phyloP scores from a whole-genome alignment of 2,329 filamentous ascomycete genomes.

The Aspergillus sp. region DNA sequence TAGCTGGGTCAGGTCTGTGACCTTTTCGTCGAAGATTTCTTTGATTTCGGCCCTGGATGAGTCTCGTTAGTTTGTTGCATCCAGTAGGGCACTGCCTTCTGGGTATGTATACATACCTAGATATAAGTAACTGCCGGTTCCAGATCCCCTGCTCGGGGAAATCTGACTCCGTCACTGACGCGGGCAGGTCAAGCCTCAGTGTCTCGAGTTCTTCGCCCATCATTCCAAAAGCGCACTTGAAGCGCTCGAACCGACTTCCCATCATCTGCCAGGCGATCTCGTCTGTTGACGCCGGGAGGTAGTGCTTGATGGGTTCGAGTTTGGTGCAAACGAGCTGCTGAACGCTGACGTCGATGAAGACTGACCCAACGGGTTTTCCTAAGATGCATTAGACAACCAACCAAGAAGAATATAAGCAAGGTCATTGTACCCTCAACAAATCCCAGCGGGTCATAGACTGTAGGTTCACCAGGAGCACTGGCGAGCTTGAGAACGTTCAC shows the following conservation, averaged over 20 bases:
- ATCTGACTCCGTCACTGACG: conserved; percentile 17
- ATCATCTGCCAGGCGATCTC: conserved; percentile 32
- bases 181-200: conserved; percentile 30
- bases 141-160: conserved; percentile 28
- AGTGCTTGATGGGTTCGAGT: conserved; percentile 21
- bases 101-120: conserved; percentile 20
- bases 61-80: neutral
- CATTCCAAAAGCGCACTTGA: conserved; percentile 35
- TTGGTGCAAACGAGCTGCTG: conserved; percentile 25
- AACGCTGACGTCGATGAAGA: conserved; percentile 33
- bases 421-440: conserved; percentile 21
- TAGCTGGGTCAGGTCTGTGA: conserved; percentile 28
- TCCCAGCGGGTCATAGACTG: conserved; percentile 25
- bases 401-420: neutral
- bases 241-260: conserved; percentile 30
- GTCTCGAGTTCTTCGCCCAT: conserved; percentile 24
- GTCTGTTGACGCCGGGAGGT: conserved; percentile 16
- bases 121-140: conserved; percentile 30
- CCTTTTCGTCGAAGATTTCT: conserved; percentile 23
- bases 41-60: conserved; percentile 19
- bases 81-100: too few species aligned
- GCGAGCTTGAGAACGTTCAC: conserved; percentile 31
- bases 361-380: conserved; percentile 37
- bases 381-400: neutral
- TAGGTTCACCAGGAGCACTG: conserved; percentile 25